phyloP scores from a whole-genome alignment of 176 grass and related monocot genomes.

The Miscanthus lutarioriparius region DNA sequence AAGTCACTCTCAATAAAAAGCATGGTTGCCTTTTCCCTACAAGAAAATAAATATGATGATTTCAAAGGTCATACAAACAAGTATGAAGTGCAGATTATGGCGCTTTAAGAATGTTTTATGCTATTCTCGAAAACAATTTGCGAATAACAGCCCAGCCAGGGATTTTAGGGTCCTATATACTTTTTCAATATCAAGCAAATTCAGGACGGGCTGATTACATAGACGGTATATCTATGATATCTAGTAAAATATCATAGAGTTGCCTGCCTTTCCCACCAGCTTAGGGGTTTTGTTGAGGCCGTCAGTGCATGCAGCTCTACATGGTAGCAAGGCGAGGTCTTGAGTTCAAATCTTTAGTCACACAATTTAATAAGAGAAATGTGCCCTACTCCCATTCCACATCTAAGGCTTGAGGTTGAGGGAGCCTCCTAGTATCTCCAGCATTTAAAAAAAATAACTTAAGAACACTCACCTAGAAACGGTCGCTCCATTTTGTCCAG shows the following conservation, averaged over 20 bases:
- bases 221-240: background rate
- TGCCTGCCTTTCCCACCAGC: background rate
- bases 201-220: background rate
- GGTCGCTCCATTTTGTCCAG: constrained; percentile 50
- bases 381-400: background rate
- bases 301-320: background rate
- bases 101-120: background rate
- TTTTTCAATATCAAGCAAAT: background rate
- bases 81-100: background rate
- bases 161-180: background rate
- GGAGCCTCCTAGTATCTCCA: background rate
- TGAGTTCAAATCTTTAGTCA: background rate
- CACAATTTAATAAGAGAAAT: background rate
- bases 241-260: background rate
- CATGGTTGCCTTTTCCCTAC: constrained; percentile 49
- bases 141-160: background rate
- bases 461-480: constrained; percentile 52
- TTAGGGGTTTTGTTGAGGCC: background rate
- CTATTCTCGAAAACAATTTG: background rate
- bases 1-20: constrained; percentile 81
- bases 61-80: background rate
- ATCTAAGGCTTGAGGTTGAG: background rate
- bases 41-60: constrained; percentile 1
- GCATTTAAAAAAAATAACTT: constrained; percentile 9
- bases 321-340: background rate